Percentiles rank a stretch among this genome's conserved stretches.
Conservation (phyloP, 2,329 filamentous ascomycete genomes). For the Penicillium expansum region DNA sequence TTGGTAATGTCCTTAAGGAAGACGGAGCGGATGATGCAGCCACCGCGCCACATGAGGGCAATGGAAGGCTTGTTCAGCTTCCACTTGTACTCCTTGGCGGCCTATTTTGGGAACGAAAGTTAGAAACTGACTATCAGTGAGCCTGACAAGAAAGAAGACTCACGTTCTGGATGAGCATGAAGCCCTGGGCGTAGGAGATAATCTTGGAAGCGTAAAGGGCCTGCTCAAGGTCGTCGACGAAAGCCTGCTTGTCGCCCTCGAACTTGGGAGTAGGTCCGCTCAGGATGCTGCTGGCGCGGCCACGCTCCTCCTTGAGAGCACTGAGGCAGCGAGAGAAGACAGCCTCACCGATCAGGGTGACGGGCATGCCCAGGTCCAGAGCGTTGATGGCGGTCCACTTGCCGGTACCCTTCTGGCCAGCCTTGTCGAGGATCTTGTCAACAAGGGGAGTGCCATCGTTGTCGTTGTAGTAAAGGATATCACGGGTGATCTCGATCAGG, state of each 20-base stretch:
- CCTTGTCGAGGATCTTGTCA: constrained; percentile 98
- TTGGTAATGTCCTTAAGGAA: constrained; percentile 99
- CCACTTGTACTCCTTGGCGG: constrained; percentile 93
- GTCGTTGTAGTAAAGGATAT: constrained; percentile 98
- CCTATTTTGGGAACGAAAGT: constrained; percentile 50
- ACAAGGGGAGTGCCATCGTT: constrained; percentile 86
- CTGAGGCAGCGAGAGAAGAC: constrained; percentile 94
- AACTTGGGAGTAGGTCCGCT: constrained; percentile 75
- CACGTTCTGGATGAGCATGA: constrained; percentile 99
- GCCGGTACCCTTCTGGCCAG: constrained; percentile 98
- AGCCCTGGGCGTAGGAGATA: constrained; percentile 98
- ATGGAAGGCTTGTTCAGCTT: constrained; percentile 99
- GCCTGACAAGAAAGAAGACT: constrained; percentile 34
- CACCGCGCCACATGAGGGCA: constrained; percentile 99
- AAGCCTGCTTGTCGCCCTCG: constrained; percentile 84
- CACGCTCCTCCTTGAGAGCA: constrained; percentile 90
- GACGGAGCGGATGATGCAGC: constrained; percentile 99
- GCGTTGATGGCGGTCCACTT: constrained; percentile 99
- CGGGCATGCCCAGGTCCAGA: constrained; percentile 96
- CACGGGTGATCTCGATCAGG: constrained; percentile 97
- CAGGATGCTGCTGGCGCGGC: constrained; percentile 74
- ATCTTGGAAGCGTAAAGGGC: constrained; percentile 99
- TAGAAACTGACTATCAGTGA: background rate
- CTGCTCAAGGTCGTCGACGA: constrained; percentile 97
- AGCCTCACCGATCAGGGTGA: constrained; percentile 95